Evolutionary conservation across 2,329 filamentous ascomycete genomes (phyloP).

Genomic region (Rachicladosporium sp.): DNA sequence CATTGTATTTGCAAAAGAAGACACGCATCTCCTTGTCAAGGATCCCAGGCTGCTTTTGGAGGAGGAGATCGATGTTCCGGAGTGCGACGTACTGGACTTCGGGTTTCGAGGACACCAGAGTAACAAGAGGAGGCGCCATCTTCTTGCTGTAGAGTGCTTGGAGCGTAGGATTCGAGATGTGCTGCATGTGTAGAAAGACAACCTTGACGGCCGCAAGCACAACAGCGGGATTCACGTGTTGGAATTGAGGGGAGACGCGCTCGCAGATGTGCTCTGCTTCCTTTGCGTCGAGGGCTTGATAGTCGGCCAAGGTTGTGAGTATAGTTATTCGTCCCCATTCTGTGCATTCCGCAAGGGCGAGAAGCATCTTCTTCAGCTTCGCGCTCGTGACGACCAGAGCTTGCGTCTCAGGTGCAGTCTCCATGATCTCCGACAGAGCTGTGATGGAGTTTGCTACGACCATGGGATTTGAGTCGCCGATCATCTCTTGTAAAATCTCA

Average conservation of each 20-base stretch:
- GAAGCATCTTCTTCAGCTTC: constrained; percentile 85
- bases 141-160: constrained; percentile 87
- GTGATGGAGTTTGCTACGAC: constrained; percentile 96
- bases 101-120: constrained; percentile 83
- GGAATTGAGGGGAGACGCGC: constrained; percentile 88
- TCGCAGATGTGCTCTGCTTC: constrained; percentile 98
- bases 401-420: constrained; percentile 79
- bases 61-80: constrained; percentile 85
- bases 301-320: constrained; percentile 76
- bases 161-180: constrained; percentile 58
- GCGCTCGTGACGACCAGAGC: constrained; percentile 71
- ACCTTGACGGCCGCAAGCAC: constrained; percentile 96
- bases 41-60: constrained; percentile 94
- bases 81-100: constrained; percentile 97
- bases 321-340: constrained; percentile 99
- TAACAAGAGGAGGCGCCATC: constrained; percentile 95
- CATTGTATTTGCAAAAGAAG: constrained; percentile 99
- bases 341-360: constrained; percentile 95
- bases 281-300: constrained; percentile 75
- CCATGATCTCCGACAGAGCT: constrained; percentile 79
- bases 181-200: constrained; percentile 91
- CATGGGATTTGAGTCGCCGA: constrained; percentile 97
- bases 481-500: constrained; percentile 85
- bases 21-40: constrained; percentile 94
- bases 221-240: constrained; percentile 95